phyloP scores from a whole-genome alignment of 148 eudicot genomes.

The Diospyros kaki region DNA sequence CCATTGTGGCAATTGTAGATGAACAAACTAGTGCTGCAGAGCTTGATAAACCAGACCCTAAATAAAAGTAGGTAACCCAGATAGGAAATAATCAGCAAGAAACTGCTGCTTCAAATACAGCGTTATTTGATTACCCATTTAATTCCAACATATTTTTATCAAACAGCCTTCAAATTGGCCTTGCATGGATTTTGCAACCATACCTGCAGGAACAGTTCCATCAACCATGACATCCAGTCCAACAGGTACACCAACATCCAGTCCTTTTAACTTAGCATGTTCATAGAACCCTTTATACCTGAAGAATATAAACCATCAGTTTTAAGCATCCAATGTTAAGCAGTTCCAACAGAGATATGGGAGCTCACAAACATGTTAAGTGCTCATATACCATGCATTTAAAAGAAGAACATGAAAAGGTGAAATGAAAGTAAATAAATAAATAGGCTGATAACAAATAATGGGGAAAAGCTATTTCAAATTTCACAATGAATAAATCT shows the following conservation, averaged over 20 bases:
- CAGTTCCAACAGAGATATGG: neutral
- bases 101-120: neutral
- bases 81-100: neutral
- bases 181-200: neutral
- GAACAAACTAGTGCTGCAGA: constrained; percentile 98
- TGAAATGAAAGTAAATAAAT: neutral
- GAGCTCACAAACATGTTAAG: neutral
- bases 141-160: neutral
- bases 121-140: neutral
- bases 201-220: constrained; percentile 97
- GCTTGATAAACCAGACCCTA: constrained; percentile 96
- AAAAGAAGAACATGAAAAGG: no score
- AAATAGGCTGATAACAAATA: neutral
- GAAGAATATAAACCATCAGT: constrained; percentile 20
- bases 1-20: constrained; percentile 90
- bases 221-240: constrained; percentile 91
- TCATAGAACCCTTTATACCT: constrained; percentile 91
- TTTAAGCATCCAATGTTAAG: neutral
- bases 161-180: neutral
- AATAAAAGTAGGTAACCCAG: constrained; percentile 15
- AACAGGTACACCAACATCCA: constrained; percentile 64
- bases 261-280: constrained; percentile 69
- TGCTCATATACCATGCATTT: neutral
- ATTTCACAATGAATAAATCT: neutral
- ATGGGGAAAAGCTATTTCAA: neutral